A percentile compares a stretch with the other conserved stretches of the same genome.
Conservation (phyloP, 1,139 yeast species). For the Blastobotrys ciferrii region DNA sequence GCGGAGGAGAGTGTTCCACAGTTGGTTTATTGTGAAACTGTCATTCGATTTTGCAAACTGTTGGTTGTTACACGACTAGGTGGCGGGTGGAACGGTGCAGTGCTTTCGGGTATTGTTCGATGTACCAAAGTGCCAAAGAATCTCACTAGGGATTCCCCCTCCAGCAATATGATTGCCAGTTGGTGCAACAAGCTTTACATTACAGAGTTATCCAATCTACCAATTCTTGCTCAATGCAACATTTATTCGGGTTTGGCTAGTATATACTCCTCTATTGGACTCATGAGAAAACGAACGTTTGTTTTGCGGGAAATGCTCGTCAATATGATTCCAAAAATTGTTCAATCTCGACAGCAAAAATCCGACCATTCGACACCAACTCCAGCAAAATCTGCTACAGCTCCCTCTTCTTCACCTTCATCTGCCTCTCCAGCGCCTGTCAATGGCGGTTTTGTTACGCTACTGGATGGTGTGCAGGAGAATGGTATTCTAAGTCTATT, state of each 20-base stretch:
- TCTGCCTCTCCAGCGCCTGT: neutral
- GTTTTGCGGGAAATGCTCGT: slow-evolving; percentile 60
- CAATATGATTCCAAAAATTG: slow-evolving; percentile 29
- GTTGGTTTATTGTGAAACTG: slow-evolving; percentile 70
- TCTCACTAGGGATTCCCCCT: slow-evolving; percentile 28
- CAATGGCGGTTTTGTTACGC: slow-evolving; percentile 11
- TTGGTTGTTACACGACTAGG: slow-evolving; percentile 56
- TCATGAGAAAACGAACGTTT: slow-evolving; percentile 67
- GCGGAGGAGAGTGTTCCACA: slow-evolving; percentile 81
- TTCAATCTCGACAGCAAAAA: slow-evolving; percentile 16
- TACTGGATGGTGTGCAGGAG: slow-evolving; percentile 24
- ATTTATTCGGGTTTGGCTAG: slow-evolving; percentile 67
- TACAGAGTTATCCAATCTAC: slow-evolving; percentile 48
- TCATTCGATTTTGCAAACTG: slow-evolving; percentile 61
- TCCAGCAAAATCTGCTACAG: neutral
- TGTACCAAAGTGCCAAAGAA: slow-evolving; percentile 30
- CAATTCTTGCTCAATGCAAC: slow-evolving; percentile 36
- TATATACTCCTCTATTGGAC: slow-evolving; percentile 59
- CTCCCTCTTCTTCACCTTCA: neutral
- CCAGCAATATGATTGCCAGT: slow-evolving; percentile 31
- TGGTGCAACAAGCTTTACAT: slow-evolving; percentile 46
- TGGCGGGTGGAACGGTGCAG: slow-evolving; percentile 46
- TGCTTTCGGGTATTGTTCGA: slow-evolving; percentile 44
- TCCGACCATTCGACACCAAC: slow-evolving; percentile 10
- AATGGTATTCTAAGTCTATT: slow-evolving; percentile 29